Evolutionary conservation across 345 rosid genomes (phyloP).

Genomic region (Eucalyptus erythrocorys): DNA sequence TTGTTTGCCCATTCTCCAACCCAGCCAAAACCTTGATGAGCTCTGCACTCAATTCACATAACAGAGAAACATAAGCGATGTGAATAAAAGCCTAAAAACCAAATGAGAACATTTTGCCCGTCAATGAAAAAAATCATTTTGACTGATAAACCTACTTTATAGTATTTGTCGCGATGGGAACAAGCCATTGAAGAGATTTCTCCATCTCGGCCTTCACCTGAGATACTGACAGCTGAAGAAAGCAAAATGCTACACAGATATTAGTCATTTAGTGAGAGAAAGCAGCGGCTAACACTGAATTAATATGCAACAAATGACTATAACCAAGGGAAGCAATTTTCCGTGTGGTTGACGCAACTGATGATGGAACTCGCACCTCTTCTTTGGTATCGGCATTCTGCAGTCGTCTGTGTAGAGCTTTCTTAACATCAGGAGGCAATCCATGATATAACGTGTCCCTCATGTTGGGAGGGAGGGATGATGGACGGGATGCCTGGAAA

Average conservation of each 20-base stretch:
- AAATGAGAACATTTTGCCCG: not conserved
- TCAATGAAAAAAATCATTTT: not conserved
- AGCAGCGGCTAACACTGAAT: not conserved
- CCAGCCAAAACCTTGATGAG: constrained; percentile 99
- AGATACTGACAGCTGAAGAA: constrained; percentile 53
- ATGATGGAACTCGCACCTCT: constrained; percentile 32
- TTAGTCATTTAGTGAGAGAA: not conserved
- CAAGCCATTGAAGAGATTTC: constrained; percentile 83
- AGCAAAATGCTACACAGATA: not conserved
- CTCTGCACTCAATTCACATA: constrained; percentile 32
- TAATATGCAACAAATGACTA: not conserved
- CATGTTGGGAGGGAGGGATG: constrained; percentile 59
- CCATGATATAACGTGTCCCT: constrained; percentile 75
- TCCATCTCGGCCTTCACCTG: constrained; percentile 91
- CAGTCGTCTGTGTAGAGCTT: constrained; percentile 48
- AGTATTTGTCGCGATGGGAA: constrained; percentile 70
- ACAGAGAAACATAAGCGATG: not conserved
- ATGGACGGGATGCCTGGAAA: constrained; percentile 65
- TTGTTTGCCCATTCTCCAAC: constrained; percentile 99
- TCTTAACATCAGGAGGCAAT: constrained; percentile 59
- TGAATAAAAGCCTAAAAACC: not conserved
- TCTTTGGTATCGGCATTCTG: constrained; percentile 37
- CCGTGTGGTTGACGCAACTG: not conserved
- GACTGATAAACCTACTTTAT: constrained; percentile 38
- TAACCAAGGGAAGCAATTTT: not conserved